A percentile compares a stretch with the other conserved stretches of the same genome.
phyloP scores from a whole-genome alignment of 164 flowering plant genomes.

The Vitis cinerea region DNA sequence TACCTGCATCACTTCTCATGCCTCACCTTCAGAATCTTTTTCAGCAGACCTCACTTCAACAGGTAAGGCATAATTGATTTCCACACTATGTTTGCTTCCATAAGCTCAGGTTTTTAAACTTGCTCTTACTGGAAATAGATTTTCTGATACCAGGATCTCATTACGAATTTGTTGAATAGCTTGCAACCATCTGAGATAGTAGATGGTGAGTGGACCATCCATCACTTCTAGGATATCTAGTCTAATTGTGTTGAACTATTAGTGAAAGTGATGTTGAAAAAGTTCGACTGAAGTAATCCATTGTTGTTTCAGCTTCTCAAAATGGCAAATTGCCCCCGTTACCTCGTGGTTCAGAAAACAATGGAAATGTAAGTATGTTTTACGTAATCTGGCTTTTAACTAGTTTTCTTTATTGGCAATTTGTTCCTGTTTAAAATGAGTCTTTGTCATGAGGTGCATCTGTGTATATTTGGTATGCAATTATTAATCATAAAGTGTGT shows the following conservation, averaged over 20 bases:
- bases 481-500: too few species aligned
- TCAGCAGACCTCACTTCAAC: conserved; percentile 90
- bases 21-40: conserved; percentile 93
- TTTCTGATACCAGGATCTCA: conserved; percentile 61
- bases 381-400: not conserved
- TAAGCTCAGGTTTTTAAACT: not conserved
- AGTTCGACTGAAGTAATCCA: conserved; percentile 2
- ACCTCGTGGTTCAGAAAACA: conserved; percentile 62
- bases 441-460: too few species aligned
- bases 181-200: conserved; percentile 67
- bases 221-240: not conserved
- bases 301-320: conserved; percentile 55
- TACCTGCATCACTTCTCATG: conserved; percentile 64
- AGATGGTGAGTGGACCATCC: conserved; percentile 60
- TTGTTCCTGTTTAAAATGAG: too few species aligned
- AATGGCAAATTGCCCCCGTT: conserved; percentile 67
- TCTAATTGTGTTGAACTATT: not conserved
- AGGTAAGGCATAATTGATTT: conserved; percentile 36
- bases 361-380: conserved; percentile 58
- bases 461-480: too few species aligned
- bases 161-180: conserved; percentile 60
- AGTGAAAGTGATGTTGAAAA: not conserved
- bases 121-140: conserved; percentile 7
- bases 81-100: not conserved
- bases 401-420: not conserved